These are phyloP conservation scores for Jaenimonas drosophilae DNA, from an alignment of 208 protist genomes.

Conservation along the genomic window DNA sequence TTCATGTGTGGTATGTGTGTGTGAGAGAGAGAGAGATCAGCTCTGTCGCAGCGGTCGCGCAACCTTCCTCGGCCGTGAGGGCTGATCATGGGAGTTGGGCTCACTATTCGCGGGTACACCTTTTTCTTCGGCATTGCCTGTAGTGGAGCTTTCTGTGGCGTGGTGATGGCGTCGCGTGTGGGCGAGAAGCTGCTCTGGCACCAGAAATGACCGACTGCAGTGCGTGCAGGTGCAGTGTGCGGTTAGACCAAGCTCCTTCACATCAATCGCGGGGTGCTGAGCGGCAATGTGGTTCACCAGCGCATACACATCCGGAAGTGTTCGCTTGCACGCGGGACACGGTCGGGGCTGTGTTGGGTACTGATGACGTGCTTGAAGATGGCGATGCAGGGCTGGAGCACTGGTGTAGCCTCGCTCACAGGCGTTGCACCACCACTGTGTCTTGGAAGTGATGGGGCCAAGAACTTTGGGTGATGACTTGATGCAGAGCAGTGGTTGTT, in stretches of 20 bases:
- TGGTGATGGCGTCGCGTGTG: constrained; percentile 66
- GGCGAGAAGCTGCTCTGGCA: constrained; percentile 32
- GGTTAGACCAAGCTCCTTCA: constrained; percentile 34
- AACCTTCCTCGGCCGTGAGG: neutral
- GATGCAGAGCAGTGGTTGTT: neutral
- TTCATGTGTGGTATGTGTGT: too few species aligned
- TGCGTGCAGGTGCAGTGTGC: constrained; percentile 28
- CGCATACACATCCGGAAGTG: constrained; percentile 46
- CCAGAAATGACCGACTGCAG: constrained; percentile 59
- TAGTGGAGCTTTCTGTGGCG: constrained; percentile 1
- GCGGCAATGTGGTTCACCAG: constrained; percentile 52
- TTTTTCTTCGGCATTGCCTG: too few species aligned
- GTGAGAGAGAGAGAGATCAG: too few species aligned
- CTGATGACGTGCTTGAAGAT: constrained; percentile 47
- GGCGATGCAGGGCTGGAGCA: constrained; percentile 32
- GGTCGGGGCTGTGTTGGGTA: constrained; percentile 30
- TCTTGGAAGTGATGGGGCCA: constrained; percentile 15
- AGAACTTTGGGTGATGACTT: neutral
- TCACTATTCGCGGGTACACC: too few species aligned
- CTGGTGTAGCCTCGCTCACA: constrained; percentile 71
- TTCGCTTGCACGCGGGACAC: constrained; percentile 78
- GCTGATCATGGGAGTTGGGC: too few species aligned
- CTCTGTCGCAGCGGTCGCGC: too few species aligned
- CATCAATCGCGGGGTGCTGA: constrained; percentile 23
- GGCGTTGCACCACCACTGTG: constrained; percentile 69